These are phyloP conservation scores for Citrullus mucosospermus DNA, from an alignment of 306 rosid species.

Conservation along the genomic window DNA sequence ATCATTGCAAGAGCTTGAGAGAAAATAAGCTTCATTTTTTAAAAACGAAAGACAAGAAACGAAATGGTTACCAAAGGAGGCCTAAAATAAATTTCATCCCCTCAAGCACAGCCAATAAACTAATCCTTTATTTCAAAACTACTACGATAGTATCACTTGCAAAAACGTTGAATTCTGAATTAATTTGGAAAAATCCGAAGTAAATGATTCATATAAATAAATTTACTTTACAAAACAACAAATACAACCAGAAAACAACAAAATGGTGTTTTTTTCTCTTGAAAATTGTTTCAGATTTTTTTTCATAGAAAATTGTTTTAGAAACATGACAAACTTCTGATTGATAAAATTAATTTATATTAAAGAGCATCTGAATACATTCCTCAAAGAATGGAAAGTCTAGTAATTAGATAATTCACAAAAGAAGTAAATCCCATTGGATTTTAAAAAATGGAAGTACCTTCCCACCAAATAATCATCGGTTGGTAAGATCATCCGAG, in stretches of 20 bases:
- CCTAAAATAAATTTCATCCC: too few species aligned
- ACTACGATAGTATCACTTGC: not conserved
- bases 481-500: slow-evolving; percentile 60
- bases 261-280: not conserved
- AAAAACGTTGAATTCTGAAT: not conserved
- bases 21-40: too few species aligned
- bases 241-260: not conserved
- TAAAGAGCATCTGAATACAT: not conserved
- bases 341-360: not conserved
- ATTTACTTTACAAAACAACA: not conserved
- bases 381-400: not conserved
- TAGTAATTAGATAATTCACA: not conserved
- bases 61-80: too few species aligned
- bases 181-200: not conserved
- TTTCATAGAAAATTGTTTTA: not conserved
- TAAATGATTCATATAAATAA: not conserved
- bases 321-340: not conserved
- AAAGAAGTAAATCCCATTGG: too few species aligned
- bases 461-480: slow-evolving; percentile 70
- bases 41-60: too few species aligned
- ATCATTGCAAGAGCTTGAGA: too few species aligned
- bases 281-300: not conserved
- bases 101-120: not conserved
- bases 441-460: slow-evolving; percentile 24
- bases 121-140: not conserved